Conservation (phyloP, 2,329 filamentous ascomycete species). For the Grosmannia serpens region DNA sequence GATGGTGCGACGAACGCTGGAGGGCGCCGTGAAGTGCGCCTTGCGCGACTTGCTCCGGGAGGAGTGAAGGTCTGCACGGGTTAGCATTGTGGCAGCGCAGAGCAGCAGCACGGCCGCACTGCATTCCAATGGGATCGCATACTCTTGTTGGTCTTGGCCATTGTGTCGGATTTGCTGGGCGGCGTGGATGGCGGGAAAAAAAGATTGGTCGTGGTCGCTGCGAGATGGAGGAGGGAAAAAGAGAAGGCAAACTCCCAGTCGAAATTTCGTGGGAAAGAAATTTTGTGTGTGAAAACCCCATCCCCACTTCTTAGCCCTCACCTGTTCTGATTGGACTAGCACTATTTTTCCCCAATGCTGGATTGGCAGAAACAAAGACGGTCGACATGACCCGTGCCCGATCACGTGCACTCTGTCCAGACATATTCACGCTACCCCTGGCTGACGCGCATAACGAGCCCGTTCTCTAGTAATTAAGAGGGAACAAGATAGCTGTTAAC, state of each 20-base stretch:
- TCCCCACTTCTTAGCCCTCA: not conserved
- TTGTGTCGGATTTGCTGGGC: constrained; percentile 29
- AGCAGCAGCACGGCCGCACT: not conserved
- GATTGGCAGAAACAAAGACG: not conserved
- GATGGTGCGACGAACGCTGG: constrained; percentile 86
- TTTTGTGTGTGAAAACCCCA: not conserved
- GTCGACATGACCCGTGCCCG: not conserved
- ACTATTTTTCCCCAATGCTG: not conserved
- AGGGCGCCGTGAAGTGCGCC: constrained; percentile 93
- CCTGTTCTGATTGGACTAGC: not conserved
- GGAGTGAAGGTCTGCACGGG: constrained; percentile 51
- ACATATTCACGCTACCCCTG: not conserved
- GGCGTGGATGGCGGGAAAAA: constrained; percentile 2
- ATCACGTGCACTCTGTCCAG: no score
- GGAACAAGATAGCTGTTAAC: not conserved
- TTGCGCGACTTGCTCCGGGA: constrained; percentile 98
- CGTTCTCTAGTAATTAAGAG: no score
- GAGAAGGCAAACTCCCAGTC: not conserved
- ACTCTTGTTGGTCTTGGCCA: constrained; percentile 61
- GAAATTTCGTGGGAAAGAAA: not conserved
- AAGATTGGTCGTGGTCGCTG: not conserved
- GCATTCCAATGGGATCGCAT: constrained; percentile 15
- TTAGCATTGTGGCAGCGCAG: constrained; percentile 2
- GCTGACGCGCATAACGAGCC: not conserved
- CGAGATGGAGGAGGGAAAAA: not conserved